Percentiles rank a stretch among this genome's conserved stretches.
phyloP scores from a whole-genome alignment of 1,139 yeast species.

The Geotrichum australiense region DNA sequence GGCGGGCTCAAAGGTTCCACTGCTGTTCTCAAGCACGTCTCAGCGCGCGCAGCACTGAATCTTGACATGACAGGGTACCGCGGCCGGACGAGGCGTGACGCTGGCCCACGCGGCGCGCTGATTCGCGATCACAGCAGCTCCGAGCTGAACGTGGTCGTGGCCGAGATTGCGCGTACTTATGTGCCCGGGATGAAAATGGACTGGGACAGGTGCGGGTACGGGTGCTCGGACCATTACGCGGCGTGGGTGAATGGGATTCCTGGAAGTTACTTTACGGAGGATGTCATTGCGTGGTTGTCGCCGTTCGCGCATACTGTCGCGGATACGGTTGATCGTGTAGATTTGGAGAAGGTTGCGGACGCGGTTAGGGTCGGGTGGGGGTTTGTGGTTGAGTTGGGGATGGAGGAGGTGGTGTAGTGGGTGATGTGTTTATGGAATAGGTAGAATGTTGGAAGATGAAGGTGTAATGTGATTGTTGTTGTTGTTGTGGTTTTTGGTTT shows the following conservation, averaged over 20 bases:
- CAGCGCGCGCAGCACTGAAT: conserved; percentile 67
- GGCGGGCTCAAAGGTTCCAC: conserved; percentile 85
- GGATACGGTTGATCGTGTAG: conserved; percentile 78
- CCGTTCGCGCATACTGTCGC: conserved; percentile 66
- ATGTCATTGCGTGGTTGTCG: conserved; percentile 52
- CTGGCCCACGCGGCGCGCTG: conserved; percentile 55
- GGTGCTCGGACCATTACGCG: conserved; percentile 94
- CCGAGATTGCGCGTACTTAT: background rate
- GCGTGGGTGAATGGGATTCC: conserved; percentile 76
- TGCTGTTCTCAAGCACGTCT: conserved; percentile 53
- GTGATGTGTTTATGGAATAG: too few species aligned
- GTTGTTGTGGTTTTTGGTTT: too few species aligned
- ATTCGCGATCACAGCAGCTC: conserved; percentile 65
- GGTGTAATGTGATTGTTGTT: too few species aligned
- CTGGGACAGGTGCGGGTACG: conserved; percentile 70
- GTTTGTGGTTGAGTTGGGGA: conserved; percentile 64
- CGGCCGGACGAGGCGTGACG: conserved; percentile 34
- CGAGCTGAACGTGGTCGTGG: conserved; percentile 52
- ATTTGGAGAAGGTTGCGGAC: conserved; percentile 68
- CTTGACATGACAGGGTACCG: conserved; percentile 95
- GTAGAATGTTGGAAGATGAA: too few species aligned
- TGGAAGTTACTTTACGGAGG: conserved; percentile 72
- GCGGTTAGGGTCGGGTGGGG: conserved; percentile 72
- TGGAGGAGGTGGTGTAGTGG: too few species aligned
- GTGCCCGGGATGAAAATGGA: conserved; percentile 48